phyloP scores from a whole-genome alignment of 148 eudicot genomes.

The Vaccinium corymbosum region DNA sequence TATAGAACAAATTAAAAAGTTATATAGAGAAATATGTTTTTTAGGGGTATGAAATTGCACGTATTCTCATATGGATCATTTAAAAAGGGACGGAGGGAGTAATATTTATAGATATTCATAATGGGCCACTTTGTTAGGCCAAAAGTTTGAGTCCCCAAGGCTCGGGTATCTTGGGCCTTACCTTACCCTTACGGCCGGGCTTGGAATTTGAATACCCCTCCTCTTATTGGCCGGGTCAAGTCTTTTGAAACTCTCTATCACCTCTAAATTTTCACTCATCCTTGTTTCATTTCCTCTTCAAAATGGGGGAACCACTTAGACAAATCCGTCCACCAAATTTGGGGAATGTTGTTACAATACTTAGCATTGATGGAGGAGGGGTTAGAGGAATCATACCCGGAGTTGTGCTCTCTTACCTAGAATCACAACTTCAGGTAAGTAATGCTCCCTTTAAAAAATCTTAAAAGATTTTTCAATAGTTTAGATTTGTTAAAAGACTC shows the following conservation, averaged over 20 bases:
- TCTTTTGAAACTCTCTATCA: not conserved
- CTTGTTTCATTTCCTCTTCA: not conserved
- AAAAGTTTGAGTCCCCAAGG: no score
- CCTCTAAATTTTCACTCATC: not conserved
- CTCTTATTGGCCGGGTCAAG: not conserved
- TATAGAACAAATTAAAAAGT: no score
- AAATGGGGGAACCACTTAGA: not conserved
- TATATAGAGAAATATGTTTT: no score
- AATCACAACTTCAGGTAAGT: conserved; percentile 52
- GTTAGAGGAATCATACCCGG: conserved; percentile 58
- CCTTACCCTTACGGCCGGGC: no score
- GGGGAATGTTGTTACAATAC: conserved; percentile 53
- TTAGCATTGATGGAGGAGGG: conserved; percentile 76
- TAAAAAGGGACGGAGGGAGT: no score
- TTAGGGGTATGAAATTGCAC: no score
- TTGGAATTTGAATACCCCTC: no score
- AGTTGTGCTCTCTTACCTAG: conserved; percentile 41
- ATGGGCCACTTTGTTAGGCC: no score
- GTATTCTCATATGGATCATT: no score
- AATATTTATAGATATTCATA: no score
- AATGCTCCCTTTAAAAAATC: no score
- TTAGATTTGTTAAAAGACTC: not conserved
- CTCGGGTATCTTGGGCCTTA: no score
- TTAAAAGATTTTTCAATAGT: not conserved
- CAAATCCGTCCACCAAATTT: conserved; percentile 27